phyloP scores from a whole-genome alignment of 805 yeast species.

The Yarrowia keelungensis region DNA sequence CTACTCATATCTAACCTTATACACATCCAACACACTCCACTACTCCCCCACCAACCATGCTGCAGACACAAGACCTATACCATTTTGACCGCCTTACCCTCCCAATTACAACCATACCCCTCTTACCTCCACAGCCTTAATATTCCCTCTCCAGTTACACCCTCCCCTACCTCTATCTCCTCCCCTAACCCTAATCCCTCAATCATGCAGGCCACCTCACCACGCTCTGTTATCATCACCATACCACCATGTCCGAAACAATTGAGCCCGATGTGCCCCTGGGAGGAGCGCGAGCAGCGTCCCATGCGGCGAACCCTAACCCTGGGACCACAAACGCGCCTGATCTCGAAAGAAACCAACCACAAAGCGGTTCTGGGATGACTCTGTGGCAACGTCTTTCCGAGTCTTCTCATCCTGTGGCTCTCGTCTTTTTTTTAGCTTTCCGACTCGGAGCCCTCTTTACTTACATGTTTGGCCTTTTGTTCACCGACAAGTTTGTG shows the following conservation, averaged over 20 bases:
- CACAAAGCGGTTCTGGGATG: slow-evolving; percentile 26
- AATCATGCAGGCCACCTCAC: slow-evolving; percentile 11
- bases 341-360: slow-evolving; percentile 6
- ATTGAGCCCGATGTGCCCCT: slow-evolving; percentile 34
- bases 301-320: background rate
- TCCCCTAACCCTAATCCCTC: slow-evolving; percentile 24
- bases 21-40: too few relatives aligned
- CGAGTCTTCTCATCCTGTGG: slow-evolving; percentile 85
- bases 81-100: too few relatives aligned
- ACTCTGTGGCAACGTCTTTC: slow-evolving; percentile 58
- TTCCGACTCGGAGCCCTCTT: slow-evolving; percentile 68
- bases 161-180: background rate
- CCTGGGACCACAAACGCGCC: background rate
- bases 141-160: too few relatives aligned
- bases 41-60: too few relatives aligned
- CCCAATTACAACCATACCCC: background rate
- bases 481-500: slow-evolving; percentile 71
- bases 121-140: background rate
- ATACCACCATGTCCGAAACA: slow-evolving; percentile 15
- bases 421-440: slow-evolving; percentile 66
- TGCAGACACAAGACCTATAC: too few relatives aligned
- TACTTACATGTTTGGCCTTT: slow-evolving; percentile 72
- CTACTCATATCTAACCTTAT: too few relatives aligned
- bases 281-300: background rate
- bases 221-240: background rate